phyloP scores from a whole-genome alignment of 2,329 filamentous ascomycete species.

The Pyrenochaeta sp. region DNA sequence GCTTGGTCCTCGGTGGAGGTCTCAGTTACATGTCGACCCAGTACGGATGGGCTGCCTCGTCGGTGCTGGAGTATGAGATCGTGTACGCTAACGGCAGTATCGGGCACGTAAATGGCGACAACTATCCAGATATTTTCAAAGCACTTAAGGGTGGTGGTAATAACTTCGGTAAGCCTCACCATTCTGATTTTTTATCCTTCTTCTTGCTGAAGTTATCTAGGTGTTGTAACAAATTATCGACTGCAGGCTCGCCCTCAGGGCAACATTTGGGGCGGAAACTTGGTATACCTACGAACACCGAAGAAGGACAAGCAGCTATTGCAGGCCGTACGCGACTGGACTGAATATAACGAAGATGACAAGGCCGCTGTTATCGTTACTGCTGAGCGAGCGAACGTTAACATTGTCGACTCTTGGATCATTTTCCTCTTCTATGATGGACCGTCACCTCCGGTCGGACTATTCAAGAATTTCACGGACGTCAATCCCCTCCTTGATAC shows the following conservation, averaged over 20 bases:
- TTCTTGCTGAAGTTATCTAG: too few relatives aligned
- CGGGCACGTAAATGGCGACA: conserved; percentile 25
- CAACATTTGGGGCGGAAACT: conserved; percentile 57
- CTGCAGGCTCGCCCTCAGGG: conserved; percentile 32
- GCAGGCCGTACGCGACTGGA: conserved; percentile 62
- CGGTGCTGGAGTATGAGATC: conserved; percentile 53
- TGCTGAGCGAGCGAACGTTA: conserved; percentile 34
- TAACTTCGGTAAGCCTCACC: conserved; percentile 52
- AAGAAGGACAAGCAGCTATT: conserved; percentile 52
- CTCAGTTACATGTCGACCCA: conserved; percentile 45
- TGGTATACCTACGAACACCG: conserved; percentile 50
- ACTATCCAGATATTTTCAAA: conserved; percentile 46
- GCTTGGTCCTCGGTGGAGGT: conserved; percentile 55
- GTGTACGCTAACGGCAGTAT: conserved; percentile 57
- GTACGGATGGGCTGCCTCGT: conserved; percentile 58
- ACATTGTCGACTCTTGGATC: conserved; percentile 40
- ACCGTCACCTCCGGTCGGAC: conserved; percentile 55
- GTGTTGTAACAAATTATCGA: conserved; percentile 45
- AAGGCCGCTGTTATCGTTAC: conserved; percentile 44
- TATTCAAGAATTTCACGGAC: conserved; percentile 65
- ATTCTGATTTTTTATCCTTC: too few relatives aligned
- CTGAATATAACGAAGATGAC: conserved; percentile 58
- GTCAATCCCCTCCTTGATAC: conserved; percentile 55
- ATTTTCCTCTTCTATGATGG: conserved; percentile 44
- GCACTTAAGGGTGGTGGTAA: conserved; percentile 49